A percentile compares a stretch with the other conserved stretches of the same genome.
phyloP scores from a whole-genome alignment of 2,329 filamentous ascomycete genomes.

The Penicillium crustosum region DNA sequence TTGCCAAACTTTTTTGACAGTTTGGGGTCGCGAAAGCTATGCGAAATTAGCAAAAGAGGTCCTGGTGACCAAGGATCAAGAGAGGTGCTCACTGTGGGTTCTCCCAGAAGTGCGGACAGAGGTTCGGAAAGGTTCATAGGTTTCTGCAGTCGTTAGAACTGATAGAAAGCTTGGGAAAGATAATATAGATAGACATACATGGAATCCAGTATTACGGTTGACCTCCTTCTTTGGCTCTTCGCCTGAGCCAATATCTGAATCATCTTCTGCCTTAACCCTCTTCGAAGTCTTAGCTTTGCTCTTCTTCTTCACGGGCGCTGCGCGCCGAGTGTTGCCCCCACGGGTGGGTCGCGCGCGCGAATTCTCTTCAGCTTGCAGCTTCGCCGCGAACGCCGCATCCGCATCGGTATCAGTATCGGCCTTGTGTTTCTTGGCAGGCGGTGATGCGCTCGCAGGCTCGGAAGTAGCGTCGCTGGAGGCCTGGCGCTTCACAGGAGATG shows the following conservation, averaged over 20 bases:
- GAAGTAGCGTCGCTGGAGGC: slow-evolving; percentile 43
- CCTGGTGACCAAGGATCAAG: neutral
- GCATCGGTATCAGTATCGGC: slow-evolving; percentile 67
- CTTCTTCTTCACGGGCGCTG: slow-evolving; percentile 64
- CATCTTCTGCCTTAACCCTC: slow-evolving; percentile 74
- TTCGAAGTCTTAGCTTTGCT: slow-evolving; percentile 56
- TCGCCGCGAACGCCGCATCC: slow-evolving; percentile 82
- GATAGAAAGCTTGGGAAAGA: neutral
- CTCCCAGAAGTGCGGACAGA: slow-evolving; percentile 47
- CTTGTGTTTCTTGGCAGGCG: slow-evolving; percentile 61
- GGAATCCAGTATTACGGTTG: slow-evolving; percentile 83
- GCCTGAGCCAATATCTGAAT: slow-evolving; percentile 72
- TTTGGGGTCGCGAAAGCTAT: slow-evolving; percentile 87
- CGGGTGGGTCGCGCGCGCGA: slow-evolving; percentile 71
- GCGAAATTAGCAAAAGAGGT: slow-evolving; percentile 14
- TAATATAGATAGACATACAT: slow-evolving; percentile 52
- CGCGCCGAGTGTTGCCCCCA: slow-evolving; percentile 64
- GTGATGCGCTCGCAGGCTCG: slow-evolving; percentile 37
- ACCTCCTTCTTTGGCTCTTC: slow-evolving; percentile 60
- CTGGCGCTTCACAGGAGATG: slow-evolving; percentile 43
- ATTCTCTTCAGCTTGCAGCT: slow-evolving; percentile 91
- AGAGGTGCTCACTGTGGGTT: slow-evolving; percentile 40
- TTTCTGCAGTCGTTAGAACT: slow-evolving; percentile 37
- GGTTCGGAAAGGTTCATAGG: slow-evolving; percentile 48
- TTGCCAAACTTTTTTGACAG: slow-evolving; percentile 94